Evolutionary conservation across 2,329 filamentous ascomycete genomes (phyloP).

Genomic region (Exophiala sp.): DNA sequence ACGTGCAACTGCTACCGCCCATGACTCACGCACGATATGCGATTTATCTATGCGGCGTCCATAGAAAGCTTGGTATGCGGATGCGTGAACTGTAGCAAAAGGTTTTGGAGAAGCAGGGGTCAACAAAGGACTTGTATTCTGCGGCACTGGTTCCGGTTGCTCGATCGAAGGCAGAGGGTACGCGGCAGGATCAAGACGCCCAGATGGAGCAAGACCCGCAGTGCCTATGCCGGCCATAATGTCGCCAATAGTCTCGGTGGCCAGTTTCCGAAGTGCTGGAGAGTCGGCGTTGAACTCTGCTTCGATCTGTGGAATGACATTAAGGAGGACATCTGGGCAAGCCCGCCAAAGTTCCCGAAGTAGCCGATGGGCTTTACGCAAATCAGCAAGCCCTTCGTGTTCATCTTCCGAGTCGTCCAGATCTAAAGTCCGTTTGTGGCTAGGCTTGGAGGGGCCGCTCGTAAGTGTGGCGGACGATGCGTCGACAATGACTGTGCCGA

Average conservation of each 20-base stretch:
- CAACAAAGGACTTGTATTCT: conserved; percentile 60
- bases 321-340: conserved; percentile 79
- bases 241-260: conserved; percentile 91
- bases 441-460: conserved; percentile 40
- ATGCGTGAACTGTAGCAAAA: conserved; percentile 76
- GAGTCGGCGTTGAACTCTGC: conserved; percentile 90
- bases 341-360: conserved; percentile 93
- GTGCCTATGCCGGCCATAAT: conserved; percentile 92
- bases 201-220: conserved; percentile 73
- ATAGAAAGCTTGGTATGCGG: conserved; percentile 79
- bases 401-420: conserved; percentile 64
- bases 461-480: conserved; percentile 50
- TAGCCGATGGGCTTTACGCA: conserved; percentile 83
- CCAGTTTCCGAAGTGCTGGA: conserved; percentile 76
- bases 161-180: conserved; percentile 68
- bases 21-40: conserved; percentile 74
- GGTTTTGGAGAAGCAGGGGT: conserved; percentile 84
- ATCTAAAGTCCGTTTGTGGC: conserved; percentile 48
- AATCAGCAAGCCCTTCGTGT: conserved; percentile 80
- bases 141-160: conserved; percentile 56
- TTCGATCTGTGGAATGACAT: conserved; percentile 90
- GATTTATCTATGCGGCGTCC: conserved; percentile 84
- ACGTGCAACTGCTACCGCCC: conserved; percentile 78
- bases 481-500: conserved; percentile 93
- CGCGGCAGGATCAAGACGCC: conserved; percentile 71